phyloP scores from a whole-genome alignment of 768 basidiomycete genomes.

The Suillus subaureus region DNA sequence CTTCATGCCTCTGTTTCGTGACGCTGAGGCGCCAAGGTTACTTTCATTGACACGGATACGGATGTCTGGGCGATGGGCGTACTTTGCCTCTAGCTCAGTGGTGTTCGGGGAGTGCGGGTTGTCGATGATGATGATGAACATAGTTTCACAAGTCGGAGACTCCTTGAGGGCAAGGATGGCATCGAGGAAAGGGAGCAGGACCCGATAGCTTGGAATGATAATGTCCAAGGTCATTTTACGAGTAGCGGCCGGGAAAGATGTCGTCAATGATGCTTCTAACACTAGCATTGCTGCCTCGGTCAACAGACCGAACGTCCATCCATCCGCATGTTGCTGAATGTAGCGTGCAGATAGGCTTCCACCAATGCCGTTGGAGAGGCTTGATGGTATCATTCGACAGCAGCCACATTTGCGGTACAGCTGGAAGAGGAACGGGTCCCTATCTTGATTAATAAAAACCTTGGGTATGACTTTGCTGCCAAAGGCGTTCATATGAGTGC shows the following conservation, averaged over 20 bases:
- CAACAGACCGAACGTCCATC: slow-evolving; percentile 54
- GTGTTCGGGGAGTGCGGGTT: slow-evolving; percentile 47
- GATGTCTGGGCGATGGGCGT: slow-evolving; percentile 48
- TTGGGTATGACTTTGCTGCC: slow-evolving; percentile 50
- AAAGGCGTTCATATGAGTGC: slow-evolving; percentile 59
- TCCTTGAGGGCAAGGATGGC: slow-evolving; percentile 46
- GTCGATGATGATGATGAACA: slow-evolving; percentile 63
- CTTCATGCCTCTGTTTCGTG: slow-evolving; percentile 55
- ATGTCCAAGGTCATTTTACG: slow-evolving; percentile 55
- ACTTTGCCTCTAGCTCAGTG: slow-evolving; percentile 40
- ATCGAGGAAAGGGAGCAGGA: slow-evolving; percentile 46
- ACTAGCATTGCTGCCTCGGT: slow-evolving; percentile 41
- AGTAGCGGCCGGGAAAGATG: slow-evolving; percentile 20
- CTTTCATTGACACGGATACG: slow-evolving; percentile 51
- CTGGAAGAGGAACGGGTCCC: slow-evolving; percentile 60
- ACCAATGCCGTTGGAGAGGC: slow-evolving; percentile 48
- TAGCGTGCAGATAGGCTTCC: slow-evolving; percentile 51
- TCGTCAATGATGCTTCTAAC: slow-evolving; percentile 40
- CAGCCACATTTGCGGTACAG: slow-evolving; percentile 60
- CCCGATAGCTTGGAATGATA: slow-evolving; percentile 58
- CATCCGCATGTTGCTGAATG: slow-evolving; percentile 41
- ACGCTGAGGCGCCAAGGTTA: slow-evolving; percentile 55
- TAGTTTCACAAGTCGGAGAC: slow-evolving; percentile 45
- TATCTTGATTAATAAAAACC: slow-evolving; percentile 59
- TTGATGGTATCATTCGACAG: slow-evolving; percentile 44